phyloP scores from a whole-genome alignment of 2,329 filamentous ascomycete species.

The Septoria petroselini region DNA sequence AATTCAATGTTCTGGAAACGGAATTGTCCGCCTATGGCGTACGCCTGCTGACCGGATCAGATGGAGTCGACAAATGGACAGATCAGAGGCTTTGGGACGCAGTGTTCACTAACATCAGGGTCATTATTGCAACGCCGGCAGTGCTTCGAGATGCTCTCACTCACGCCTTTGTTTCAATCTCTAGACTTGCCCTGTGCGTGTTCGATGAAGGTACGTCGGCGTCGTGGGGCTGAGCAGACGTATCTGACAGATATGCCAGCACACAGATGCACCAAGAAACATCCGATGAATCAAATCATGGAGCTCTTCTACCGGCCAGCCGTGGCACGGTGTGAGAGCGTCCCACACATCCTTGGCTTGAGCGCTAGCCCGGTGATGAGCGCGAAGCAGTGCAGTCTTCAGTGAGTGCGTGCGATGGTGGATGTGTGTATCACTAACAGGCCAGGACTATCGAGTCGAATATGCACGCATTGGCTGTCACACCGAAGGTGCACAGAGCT shows the following conservation, averaged over 20 bases:
- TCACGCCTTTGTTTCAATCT: slow-evolving; percentile 69
- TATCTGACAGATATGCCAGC: slow-evolving; percentile 46
- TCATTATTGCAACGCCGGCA: slow-evolving; percentile 77
- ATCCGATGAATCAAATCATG: slow-evolving; percentile 71
- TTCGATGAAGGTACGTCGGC: slow-evolving; percentile 71
- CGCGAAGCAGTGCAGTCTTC: slow-evolving; percentile 54
- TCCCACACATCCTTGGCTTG: slow-evolving; percentile 71
- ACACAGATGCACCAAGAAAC: slow-evolving; percentile 67
- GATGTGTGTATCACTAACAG: slow-evolving; percentile 12
- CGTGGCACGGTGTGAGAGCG: slow-evolving; percentile 34
- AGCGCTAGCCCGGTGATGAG: slow-evolving; percentile 75
- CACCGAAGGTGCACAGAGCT: slow-evolving; percentile 64
- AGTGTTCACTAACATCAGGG: slow-evolving; percentile 60
- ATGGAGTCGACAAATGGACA: slow-evolving; percentile 72
- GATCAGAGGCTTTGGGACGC: slow-evolving; percentile 64
- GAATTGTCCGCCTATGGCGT: slow-evolving; percentile 52
- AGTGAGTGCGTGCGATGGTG: slow-evolving; percentile 36
- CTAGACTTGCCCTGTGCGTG: slow-evolving; percentile 64
- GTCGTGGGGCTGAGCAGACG: not conserved
- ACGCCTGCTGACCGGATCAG: slow-evolving; percentile 63
- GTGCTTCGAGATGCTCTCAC: slow-evolving; percentile 70
- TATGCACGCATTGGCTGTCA: slow-evolving; percentile 65
- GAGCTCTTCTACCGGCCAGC: slow-evolving; percentile 61
- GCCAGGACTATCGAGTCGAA: slow-evolving; percentile 61
- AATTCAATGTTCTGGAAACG: slow-evolving; percentile 38